Evolutionary conservation across 106 monocot species (phyloP), one percentile per base, ranked within the genome.

Genomic region (Hemerocallis citrina): DNA sequence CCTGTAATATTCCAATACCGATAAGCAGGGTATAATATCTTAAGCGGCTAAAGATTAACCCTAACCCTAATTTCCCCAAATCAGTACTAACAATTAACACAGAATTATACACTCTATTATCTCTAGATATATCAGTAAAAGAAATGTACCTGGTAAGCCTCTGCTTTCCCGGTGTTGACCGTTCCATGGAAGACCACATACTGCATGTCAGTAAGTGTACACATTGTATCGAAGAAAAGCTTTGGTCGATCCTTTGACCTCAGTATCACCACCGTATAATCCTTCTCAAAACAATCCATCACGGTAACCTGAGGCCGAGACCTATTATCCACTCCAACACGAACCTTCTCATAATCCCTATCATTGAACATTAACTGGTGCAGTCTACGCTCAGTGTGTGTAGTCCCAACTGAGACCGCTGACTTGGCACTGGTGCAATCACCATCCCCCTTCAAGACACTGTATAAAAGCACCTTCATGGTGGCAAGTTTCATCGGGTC

Each of bases 101-200:
- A n/a, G n/a, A n/a, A n/a, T n/a, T n/a, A n/a, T n/a, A n/a, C n/a
- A n/a, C n/a, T n/a, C n/a, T n/a, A n/a, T n/a, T n/a, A n/a, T n/a
- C n/a, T n/a, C n/a, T n/a, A n/a, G n/a, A n/a, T n/a, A n/a, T n/a
- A n/a, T n/a, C n/a, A n/a, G n/a, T n/a, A n/a, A n/a, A n/a, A n/a
- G n/a, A n/a, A n/a, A n/a, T n/a, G 22, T 31, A 23, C 85, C 80
- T 69, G 86, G 63, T 70, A 73, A 25, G 86, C 82, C 20, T 72
- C 74, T 15, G 36, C 6, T 0, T 47, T 60, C 30, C 65, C 65
- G 5, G 69, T 60, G n/a, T 55, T 33, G 7, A 87, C 69, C 3
- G 66, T 87, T 9, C 78, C 86, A 59, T 87, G 86, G 50, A 82
- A 87, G n/a, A 87, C 73, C 16, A 82, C 75, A 29, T 82, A 87